phyloP scores from a whole-genome alignment of 768 basidiomycete species.

The Kwoniella sp. region DNA sequence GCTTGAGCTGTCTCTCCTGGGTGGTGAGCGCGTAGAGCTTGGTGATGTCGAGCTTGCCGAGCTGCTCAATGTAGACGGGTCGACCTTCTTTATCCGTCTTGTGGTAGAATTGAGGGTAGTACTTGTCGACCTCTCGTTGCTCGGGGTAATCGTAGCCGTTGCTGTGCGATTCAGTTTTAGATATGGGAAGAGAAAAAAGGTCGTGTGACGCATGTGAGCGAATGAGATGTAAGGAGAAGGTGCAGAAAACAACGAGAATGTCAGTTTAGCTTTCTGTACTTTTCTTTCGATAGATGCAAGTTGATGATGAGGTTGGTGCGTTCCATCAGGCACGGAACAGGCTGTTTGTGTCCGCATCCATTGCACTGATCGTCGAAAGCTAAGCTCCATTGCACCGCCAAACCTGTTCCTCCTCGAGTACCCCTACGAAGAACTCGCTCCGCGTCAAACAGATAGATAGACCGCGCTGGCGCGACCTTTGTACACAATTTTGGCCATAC shows the following conservation, averaged over 20 bases:
- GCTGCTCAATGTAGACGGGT: conserved; percentile 90
- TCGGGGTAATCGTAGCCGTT: conserved; percentile 78
- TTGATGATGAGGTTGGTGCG: conserved; percentile 46
- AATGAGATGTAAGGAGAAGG: not conserved
- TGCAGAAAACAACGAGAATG: no score
- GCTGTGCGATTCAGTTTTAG: conserved; percentile 12
- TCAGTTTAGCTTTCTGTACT: not conserved
- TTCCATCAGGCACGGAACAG: not conserved
- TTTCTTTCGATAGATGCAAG: not conserved
- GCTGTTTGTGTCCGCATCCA: not conserved
- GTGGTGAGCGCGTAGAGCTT: conserved; percentile 81
- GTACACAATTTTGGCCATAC: no score
- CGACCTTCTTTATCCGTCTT: conserved; percentile 95
- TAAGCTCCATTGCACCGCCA: no score
- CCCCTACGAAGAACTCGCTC: no score
- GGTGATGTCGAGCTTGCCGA: conserved; percentile 84
- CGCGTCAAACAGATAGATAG: no score
- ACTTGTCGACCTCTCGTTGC: conserved; percentile 78
- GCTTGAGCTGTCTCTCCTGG: conserved; percentile 80
- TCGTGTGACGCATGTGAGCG: not conserved
- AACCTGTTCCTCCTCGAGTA: no score
- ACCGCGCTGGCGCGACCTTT: no score
- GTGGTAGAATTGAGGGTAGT: conserved; percentile 95
- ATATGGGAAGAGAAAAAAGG: not conserved
- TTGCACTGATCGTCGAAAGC: not conserved